Conservation (phyloP, 768 basidiomycete genomes). For the Leccinum subgranulosum region DNA sequence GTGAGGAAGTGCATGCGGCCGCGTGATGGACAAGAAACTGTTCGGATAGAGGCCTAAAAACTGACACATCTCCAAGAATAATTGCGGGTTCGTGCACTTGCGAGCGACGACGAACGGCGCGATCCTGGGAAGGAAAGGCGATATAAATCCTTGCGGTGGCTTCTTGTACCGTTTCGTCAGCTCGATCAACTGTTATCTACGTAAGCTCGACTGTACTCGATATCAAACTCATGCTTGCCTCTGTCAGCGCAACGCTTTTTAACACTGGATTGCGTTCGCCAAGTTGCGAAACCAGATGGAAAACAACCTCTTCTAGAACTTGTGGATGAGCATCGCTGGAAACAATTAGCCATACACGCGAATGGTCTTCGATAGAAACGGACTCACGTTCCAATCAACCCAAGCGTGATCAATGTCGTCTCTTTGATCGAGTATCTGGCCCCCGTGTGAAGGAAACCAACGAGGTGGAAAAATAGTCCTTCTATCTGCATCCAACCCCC, state of each 20-base stretch:
- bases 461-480: constrained; percentile 43
- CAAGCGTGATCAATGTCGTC: constrained; percentile 59
- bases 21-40: constrained; percentile 63
- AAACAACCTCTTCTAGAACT: constrained; percentile 56
- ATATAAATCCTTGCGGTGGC: constrained; percentile 59
- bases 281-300: constrained; percentile 62
- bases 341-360: constrained; percentile 4
- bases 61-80: constrained; percentile 65
- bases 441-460: constrained; percentile 44
- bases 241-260: constrained; percentile 63
- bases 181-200: constrained; percentile 47
- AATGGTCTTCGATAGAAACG: not conserved
- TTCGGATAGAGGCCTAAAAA: constrained; percentile 55
- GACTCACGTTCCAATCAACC: constrained; percentile 47
- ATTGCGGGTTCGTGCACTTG: constrained; percentile 53
- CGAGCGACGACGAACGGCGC: constrained; percentile 62
- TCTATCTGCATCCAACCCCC: constrained; percentile 37
- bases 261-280: constrained; percentile 66
- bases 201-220: constrained; percentile 1
- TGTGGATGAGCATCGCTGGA: constrained; percentile 47
- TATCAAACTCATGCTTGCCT: constrained; percentile 40
- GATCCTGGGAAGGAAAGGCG: constrained; percentile 66
- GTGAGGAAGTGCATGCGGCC: constrained; percentile 62
- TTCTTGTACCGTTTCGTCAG: constrained; percentile 60
- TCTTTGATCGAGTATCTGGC: constrained; percentile 52